Evolutionary conservation across 441 rosid genomes (phyloP).

Genomic region (Eutrema salsugineum): DNA sequence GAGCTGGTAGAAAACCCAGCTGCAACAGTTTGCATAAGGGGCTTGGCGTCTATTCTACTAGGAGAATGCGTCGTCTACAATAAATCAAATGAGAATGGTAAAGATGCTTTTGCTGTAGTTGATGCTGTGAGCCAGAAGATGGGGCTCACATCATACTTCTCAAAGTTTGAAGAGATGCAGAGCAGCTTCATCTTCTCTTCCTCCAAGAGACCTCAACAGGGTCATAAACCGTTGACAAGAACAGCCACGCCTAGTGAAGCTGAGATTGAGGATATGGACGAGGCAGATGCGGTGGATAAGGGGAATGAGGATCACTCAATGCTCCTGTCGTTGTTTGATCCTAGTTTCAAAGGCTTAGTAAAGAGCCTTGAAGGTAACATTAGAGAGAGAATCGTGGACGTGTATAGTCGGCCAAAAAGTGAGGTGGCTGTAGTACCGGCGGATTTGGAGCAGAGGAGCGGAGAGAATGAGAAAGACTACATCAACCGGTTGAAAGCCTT

Average conservation of each 20-base stretch:
- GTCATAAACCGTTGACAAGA: constrained; percentile 63
- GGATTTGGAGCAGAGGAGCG: constrained; percentile 75
- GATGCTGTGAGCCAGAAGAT: constrained; percentile 88
- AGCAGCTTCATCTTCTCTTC: constrained; percentile 67
- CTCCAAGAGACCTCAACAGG: constrained; percentile 46
- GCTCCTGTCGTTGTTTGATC: constrained; percentile 58
- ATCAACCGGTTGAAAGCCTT: constrained; percentile 72
- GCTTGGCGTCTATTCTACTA: constrained; percentile 81
- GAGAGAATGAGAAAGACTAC: constrained; percentile 71
- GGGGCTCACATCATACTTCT: constrained; percentile 78
- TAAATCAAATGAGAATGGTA: constrained; percentile 70
- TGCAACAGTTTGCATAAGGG: constrained; percentile 62
- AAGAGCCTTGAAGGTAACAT: constrained; percentile 64
- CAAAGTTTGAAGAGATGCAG: constrained; percentile 89
- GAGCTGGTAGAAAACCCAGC: constrained; percentile 74
- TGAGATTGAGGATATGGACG: constrained; percentile 67
- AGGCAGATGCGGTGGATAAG: constrained; percentile 45
- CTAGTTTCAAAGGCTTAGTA: constrained; percentile 51
- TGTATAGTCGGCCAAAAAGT: constrained; percentile 73
- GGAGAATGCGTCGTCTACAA: constrained; percentile 87
- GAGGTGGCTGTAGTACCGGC: constrained; percentile 89
- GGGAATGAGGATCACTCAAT: constrained; percentile 69
- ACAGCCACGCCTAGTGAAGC: constrained; percentile 85
- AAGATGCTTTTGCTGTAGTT: constrained; percentile 71
- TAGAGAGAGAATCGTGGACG: constrained; percentile 65